Conservation (phyloP, 768 basidiomycete genomes). For the Serendipita indica region DNA sequence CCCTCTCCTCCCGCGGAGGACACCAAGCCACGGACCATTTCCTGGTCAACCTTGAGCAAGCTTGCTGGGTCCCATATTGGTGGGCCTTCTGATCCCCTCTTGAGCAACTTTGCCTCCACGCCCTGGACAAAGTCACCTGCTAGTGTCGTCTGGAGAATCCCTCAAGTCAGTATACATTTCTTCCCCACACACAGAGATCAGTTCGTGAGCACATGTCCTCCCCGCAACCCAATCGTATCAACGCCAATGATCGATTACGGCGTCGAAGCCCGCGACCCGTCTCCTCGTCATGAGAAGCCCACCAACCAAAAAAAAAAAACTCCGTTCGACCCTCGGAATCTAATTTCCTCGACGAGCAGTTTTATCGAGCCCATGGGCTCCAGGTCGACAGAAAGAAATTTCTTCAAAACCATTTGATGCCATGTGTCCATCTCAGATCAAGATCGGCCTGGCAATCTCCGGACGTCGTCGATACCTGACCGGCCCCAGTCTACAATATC, state of each 20-base stretch:
- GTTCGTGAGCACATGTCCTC: too few species aligned
- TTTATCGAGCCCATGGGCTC: too few species aligned
- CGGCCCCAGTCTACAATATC: too few species aligned
- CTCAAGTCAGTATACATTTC: too few species aligned
- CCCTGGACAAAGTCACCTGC: neutral
- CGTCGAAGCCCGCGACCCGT: too few species aligned
- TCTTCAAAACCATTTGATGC: neutral
- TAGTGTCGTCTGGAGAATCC: neutral
- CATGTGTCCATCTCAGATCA: neutral
- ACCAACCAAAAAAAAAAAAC: too few species aligned
- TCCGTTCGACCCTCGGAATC: too few species aligned
- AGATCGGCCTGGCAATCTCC: neutral
- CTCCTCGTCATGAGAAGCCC: too few species aligned
- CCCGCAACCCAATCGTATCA: too few species aligned
- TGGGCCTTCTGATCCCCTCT: neutral
- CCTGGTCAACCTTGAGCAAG: neutral
- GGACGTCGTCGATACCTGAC: neutral
- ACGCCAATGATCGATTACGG: too few species aligned
- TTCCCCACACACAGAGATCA: too few species aligned
- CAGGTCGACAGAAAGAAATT: neutral
- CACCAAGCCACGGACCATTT: neutral
- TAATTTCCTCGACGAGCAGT: too few species aligned
- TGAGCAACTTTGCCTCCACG: neutral
- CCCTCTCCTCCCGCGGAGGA: neutral
- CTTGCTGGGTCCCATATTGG: neutral